phyloP scores from a whole-genome alignment of 1,284 basidiomycete species.

The Earliella scabrosa region DNA sequence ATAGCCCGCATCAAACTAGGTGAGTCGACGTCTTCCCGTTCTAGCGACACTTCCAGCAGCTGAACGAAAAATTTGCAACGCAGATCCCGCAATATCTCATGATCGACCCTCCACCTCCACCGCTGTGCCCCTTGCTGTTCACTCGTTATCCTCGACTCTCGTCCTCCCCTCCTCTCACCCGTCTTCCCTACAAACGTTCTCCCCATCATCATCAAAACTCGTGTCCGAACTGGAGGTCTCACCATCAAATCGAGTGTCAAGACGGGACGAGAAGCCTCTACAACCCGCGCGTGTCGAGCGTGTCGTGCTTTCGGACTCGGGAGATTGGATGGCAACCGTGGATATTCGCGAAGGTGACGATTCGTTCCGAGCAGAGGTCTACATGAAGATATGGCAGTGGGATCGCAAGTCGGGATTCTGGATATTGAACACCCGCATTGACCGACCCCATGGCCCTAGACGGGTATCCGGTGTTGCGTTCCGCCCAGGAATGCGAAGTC shows the following conservation, averaged over 20 bases:
- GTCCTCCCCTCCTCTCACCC: slow-evolving; percentile 94
- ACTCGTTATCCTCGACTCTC: slow-evolving; percentile 73
- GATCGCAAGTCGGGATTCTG: slow-evolving; percentile 58
- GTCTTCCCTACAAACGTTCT: slow-evolving; percentile 92
- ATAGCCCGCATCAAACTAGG: slow-evolving; percentile 84
- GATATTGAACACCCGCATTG: slow-evolving; percentile 90
- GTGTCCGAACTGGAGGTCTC: slow-evolving; percentile 91
- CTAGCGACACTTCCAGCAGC: too few species aligned
- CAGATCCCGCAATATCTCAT: slow-evolving; percentile 52
- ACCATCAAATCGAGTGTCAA: slow-evolving; percentile 90
- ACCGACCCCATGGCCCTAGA: slow-evolving; percentile 81
- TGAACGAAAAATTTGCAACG: neutral
- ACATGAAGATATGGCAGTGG: slow-evolving; percentile 94
- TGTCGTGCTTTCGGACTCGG: slow-evolving; percentile 67
- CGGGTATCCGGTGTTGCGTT: slow-evolving; percentile 77
- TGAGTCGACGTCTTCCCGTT: slow-evolving; percentile 38
- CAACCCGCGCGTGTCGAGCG: slow-evolving; percentile 81
- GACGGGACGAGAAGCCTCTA: slow-evolving; percentile 80
- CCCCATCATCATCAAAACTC: slow-evolving; percentile 72
- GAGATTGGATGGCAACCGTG: slow-evolving; percentile 94
- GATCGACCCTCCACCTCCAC: slow-evolving; percentile 46
- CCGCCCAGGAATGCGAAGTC: slow-evolving; percentile 44
- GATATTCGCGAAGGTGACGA: slow-evolving; percentile 78
- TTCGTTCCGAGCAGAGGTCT: slow-evolving; percentile 67
- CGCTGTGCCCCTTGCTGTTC: slow-evolving; percentile 69